phyloP scores from a whole-genome alignment of 345 rosid genomes.

The Theobroma cacao region DNA sequence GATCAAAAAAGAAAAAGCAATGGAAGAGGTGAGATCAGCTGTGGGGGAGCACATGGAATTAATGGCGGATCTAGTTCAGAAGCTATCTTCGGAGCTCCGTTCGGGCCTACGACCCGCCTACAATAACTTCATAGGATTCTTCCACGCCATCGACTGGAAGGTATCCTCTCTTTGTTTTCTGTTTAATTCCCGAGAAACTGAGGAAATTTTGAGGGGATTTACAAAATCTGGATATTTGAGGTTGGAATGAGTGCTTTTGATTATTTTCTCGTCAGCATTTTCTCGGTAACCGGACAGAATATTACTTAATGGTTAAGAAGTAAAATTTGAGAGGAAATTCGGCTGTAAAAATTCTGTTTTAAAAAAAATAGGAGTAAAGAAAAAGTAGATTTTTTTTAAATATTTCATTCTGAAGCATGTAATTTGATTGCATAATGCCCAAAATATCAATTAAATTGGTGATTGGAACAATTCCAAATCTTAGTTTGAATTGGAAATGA shows the following conservation, averaged over 20 bases:
- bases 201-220: no score
- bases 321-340: not conserved
- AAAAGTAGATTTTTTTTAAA: not conserved
- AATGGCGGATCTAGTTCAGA: constrained; percentile 82
- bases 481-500: not conserved
- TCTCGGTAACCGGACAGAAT: not conserved
- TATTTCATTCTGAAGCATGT: not conserved
- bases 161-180: constrained; percentile 21
- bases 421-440: not conserved
- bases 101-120: constrained; percentile 74
- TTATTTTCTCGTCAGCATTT: not conserved
- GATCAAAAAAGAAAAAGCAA: constrained; percentile 11
- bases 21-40: constrained; percentile 76
- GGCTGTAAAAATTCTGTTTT: not conserved
- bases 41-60: constrained; percentile 76
- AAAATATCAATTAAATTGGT: not conserved
- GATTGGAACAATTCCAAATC: not conserved
- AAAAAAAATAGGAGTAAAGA: not conserved
- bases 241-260: not conserved
- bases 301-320: not conserved
- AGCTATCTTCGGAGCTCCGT: constrained; percentile 74
- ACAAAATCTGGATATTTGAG: not conserved
- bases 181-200: not conserved
- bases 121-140: constrained; percentile 76
- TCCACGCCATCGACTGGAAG: constrained; percentile 96